Percentiles rank a stretch among this genome's conserved stretches.
Evolutionary conservation across 805 yeast species (phyloP).

Genomic region (Metschnikowia continentalis): DNA sequence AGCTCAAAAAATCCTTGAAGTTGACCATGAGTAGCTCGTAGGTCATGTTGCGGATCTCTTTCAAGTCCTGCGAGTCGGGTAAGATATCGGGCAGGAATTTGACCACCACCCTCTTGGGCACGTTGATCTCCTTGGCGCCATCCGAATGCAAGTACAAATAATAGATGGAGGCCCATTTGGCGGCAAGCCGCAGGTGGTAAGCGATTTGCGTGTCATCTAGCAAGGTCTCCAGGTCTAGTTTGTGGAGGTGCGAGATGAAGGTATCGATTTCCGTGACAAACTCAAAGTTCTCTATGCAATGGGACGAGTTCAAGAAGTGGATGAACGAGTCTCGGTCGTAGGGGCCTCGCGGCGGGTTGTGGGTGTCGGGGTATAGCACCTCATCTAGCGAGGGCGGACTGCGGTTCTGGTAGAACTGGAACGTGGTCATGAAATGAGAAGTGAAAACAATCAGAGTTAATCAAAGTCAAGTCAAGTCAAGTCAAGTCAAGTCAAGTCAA

Average conservation of each 20-base stretch:
- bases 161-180: conserved; percentile 27
- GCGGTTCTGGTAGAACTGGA: conserved; percentile 11
- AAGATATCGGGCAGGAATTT: conserved; percentile 17
- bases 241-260: conserved; percentile 8
- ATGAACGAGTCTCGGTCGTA: conserved; percentile 21
- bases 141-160: conserved; percentile 25
- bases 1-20: conserved; percentile 29
- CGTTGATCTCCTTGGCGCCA: conserved; percentile 31
- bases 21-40: conserved; percentile 31
- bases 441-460: too few relatives aligned
- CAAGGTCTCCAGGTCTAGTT: conserved; percentile 10
- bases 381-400: conserved; percentile 21
- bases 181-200: conserved; percentile 6
- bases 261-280: conserved; percentile 25
- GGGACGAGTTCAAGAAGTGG: conserved; percentile 25
- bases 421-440: conserved; percentile 8
- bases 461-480: too few relatives aligned
- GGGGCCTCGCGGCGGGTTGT: conserved; percentile 13
- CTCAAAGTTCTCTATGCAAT: conserved; percentile 37
- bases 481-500: too few relatives aligned
- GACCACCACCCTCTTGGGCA: conserved; percentile 24
- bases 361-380: conserved; percentile 9
- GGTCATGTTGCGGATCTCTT: conserved; percentile 17
- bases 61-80: conserved; percentile 19
- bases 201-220: conserved; percentile 9